Conservation (phyloP, 2,329 filamentous ascomycete genomes). For the Cercospora nicotianae region DNA sequence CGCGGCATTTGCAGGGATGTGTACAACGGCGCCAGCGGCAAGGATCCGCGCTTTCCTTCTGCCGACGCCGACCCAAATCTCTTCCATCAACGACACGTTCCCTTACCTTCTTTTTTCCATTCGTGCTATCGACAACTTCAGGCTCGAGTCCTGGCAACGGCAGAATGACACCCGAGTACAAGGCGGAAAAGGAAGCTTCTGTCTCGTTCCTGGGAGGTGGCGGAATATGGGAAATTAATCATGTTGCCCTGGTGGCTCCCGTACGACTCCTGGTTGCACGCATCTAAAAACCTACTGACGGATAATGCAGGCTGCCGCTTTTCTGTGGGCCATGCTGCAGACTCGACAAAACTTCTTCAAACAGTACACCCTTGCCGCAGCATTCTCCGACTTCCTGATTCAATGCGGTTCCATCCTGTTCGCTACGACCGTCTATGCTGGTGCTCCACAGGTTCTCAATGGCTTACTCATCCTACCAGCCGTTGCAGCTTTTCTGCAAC, state of each 20-base stretch:
- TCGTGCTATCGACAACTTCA: slow-evolving; percentile 1
- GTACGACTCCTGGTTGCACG: slow-evolving; percentile 55
- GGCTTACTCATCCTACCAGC: slow-evolving; percentile 72
- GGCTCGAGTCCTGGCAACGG: neutral
- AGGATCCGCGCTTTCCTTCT: neutral
- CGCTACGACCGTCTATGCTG: slow-evolving; percentile 81
- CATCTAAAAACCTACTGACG: slow-evolving; percentile 33
- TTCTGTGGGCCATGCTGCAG: slow-evolving; percentile 89
- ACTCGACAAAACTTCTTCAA: slow-evolving; percentile 80
- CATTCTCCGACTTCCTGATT: slow-evolving; percentile 79
- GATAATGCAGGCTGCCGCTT: slow-evolving; percentile 65
- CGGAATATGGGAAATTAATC: slow-evolving; percentile 79
- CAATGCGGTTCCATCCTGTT: slow-evolving; percentile 81
- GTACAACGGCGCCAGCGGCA: slow-evolving; percentile 7
- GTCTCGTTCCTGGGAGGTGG: slow-evolving; percentile 89
- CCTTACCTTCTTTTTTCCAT: slow-evolving; percentile 10
- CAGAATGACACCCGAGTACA: slow-evolving; percentile 62
- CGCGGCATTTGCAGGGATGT: slow-evolving; percentile 7
- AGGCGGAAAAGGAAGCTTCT: slow-evolving; percentile 89
- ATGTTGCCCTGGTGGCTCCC: slow-evolving; percentile 79
- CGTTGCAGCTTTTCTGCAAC: slow-evolving; percentile 48
- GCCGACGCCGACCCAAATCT: slow-evolving; percentile 9
- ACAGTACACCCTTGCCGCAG: slow-evolving; percentile 66
- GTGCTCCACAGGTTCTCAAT: slow-evolving; percentile 70
- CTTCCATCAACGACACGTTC: slow-evolving; percentile 14